Percentiles rank a stretch among this genome's conserved stretches.
phyloP scores from a whole-genome alignment of 345 rosid genomes.

The Schrenkiella parvula region DNA sequence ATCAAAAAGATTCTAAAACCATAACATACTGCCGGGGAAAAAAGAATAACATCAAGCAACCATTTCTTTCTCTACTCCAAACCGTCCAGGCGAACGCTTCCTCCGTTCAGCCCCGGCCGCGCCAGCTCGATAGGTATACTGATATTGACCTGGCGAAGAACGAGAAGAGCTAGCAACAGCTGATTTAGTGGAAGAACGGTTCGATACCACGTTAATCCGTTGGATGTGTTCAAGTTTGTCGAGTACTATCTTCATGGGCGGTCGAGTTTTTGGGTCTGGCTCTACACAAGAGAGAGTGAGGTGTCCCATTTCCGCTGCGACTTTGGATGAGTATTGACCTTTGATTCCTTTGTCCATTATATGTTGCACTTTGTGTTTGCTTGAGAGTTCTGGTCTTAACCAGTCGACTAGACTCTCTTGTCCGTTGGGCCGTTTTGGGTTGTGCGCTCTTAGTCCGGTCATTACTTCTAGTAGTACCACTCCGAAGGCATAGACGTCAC shows the following conservation, averaged over 20 bases:
- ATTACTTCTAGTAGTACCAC: conserved; percentile 67
- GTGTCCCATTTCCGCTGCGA: conserved; percentile 38
- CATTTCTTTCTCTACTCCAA: not conserved
- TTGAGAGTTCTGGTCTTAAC: conserved; percentile 43
- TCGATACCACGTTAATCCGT: not conserved
- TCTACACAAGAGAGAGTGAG: conserved; percentile 46
- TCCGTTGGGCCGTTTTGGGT: conserved; percentile 40
- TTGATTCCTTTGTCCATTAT: conserved; percentile 62
- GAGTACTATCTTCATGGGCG: conserved; percentile 60
- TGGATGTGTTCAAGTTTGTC: conserved; percentile 24
- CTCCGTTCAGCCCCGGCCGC: not conserved
- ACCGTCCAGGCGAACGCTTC: not conserved
- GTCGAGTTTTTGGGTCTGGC: conserved; percentile 52
- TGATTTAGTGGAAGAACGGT: not conserved
- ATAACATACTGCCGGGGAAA: not conserved
- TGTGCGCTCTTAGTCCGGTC: conserved; percentile 53
- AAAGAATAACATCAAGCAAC: not conserved
- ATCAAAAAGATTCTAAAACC: not conserved
- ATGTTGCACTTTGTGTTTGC: conserved; percentile 43
- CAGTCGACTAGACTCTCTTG: conserved; percentile 53
- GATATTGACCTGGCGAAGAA: not conserved
- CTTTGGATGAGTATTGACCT: conserved; percentile 44
- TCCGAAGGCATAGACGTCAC: conserved; percentile 75
- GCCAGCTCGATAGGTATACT: conserved; percentile 5
- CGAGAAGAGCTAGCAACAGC: not conserved